phyloP scores from a whole-genome alignment of 306 rosid genomes.

The Begonia peltatifolia region DNA sequence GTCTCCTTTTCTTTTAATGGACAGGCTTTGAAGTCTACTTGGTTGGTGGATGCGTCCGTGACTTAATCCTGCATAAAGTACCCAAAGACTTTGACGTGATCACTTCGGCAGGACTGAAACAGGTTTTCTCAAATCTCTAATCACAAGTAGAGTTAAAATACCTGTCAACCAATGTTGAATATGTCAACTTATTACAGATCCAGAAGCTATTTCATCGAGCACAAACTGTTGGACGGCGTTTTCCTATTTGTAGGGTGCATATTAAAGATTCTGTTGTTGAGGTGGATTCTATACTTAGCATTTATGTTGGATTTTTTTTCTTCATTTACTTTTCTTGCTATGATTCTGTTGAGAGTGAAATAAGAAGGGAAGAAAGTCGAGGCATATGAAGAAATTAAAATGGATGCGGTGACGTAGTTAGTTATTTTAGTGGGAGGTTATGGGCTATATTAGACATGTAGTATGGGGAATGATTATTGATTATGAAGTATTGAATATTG shows the following conservation, averaged over 20 bases:
- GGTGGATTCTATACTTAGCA: slow-evolving; percentile 30
- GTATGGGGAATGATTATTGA: no score
- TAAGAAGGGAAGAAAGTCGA: no score
- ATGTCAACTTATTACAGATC: slow-evolving; percentile 31
- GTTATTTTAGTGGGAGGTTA: no score
- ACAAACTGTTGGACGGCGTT: slow-evolving; percentile 51
- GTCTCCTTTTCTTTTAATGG: slow-evolving; percentile 5
- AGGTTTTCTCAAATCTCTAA: slow-evolving; percentile 29
- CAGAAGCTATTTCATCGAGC: slow-evolving; percentile 26
- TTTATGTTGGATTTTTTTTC: background rate
- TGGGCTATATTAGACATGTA: no score
- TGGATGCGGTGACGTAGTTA: no score
- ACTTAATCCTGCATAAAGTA: slow-evolving; percentile 47
- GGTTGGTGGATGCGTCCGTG: slow-evolving; percentile 98
- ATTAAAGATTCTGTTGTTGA: slow-evolving; percentile 42
- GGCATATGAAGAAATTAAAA: no score
- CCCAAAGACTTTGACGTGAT: slow-evolving; percentile 93
- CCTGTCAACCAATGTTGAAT: slow-evolving; percentile 6
- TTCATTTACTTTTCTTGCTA: slow-evolving; percentile 1
- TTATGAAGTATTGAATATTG: no score
- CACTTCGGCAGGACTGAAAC: slow-evolving; percentile 56
- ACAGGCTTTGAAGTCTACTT: slow-evolving; percentile 80
- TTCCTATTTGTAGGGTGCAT: slow-evolving; percentile 69
- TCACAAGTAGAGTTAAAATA: slow-evolving; percentile 3
- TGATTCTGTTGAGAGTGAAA: no score